These are phyloP conservation scores for Colletotrichum eleusines DNA, from an alignment of 2,329 filamentous ascomycete genomes.

Conservation along the genomic window DNA sequence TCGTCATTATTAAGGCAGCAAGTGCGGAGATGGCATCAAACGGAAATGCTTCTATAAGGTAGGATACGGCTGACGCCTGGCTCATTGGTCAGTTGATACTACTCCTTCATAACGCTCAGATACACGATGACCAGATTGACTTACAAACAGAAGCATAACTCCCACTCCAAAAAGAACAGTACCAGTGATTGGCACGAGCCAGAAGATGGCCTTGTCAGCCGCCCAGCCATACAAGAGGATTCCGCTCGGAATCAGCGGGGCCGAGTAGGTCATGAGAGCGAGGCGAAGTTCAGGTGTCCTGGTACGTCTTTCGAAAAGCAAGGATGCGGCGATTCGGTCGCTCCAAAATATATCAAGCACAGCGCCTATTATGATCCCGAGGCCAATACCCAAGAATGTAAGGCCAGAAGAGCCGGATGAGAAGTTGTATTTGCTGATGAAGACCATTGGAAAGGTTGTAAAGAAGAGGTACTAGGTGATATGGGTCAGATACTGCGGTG, in stretches of 20 bases:
- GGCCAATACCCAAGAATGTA: conserved; percentile 64
- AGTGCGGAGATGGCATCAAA: conserved; percentile 72
- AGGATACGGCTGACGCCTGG: conserved; percentile 51
- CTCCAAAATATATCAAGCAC: conserved; percentile 46
- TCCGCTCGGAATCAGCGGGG: conserved; percentile 46
- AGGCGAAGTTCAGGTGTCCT: conserved; percentile 44
- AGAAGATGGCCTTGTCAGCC: conserved; percentile 65
- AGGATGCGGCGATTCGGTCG: conserved; percentile 30
- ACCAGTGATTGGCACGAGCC: conserved; percentile 68
- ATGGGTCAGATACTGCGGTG: background rate
- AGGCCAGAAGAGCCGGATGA: conserved; percentile 48
- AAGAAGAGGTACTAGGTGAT: conserved; percentile 58
- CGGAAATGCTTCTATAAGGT: conserved; percentile 66
- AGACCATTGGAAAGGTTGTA: conserved; percentile 55
- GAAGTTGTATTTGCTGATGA: conserved; percentile 52
- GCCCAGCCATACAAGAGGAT: conserved; percentile 47
- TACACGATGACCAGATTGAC: background rate
- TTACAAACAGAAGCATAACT: conserved; percentile 27
- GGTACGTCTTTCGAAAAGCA: conserved; percentile 38
- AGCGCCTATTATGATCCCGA: conserved; percentile 42
- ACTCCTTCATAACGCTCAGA: background rate
- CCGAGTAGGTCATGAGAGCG: conserved; percentile 42
- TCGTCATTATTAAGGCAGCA: conserved; percentile 71
- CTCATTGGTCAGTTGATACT: background rate
- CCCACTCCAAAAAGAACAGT: conserved; percentile 62